phyloP scores from a whole-genome alignment of 495 filamentous ascomycete genomes.

The Clavariopsis aquatica region DNA sequence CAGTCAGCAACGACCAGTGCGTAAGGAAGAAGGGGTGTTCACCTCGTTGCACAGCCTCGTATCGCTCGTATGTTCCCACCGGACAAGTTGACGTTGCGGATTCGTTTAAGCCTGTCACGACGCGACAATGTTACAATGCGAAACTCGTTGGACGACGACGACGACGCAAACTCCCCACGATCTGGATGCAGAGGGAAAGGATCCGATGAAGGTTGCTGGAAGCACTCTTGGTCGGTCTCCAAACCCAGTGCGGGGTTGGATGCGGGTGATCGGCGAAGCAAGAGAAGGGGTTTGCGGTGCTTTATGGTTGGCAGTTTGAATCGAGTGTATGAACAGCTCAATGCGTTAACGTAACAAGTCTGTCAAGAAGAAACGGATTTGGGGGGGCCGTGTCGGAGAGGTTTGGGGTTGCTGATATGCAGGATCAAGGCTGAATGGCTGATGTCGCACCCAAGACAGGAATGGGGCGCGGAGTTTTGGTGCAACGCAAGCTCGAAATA shows the following conservation, averaged over 20 bases:
- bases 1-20: constrained; percentile 32
- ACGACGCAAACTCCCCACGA: constrained; percentile 18
- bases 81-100: constrained; percentile 9
- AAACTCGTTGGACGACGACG: constrained; percentile 7
- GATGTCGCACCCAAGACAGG: constrained; percentile 39
- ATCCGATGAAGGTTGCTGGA: constrained; percentile 31
- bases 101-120: constrained; percentile 18
- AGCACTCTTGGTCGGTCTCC: constrained; percentile 33
- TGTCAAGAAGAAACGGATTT: constrained; percentile 31
- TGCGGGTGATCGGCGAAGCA: constrained; percentile 36
- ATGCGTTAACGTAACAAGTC: constrained; percentile 34
- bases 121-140: constrained; percentile 8
- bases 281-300: constrained; percentile 25
- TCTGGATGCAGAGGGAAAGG: constrained; percentile 29
- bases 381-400: constrained; percentile 33
- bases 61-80: constrained; percentile 4
- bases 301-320: constrained; percentile 22
- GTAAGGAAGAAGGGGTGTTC: constrained; percentile 8
- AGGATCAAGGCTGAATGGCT: constrained; percentile 40
- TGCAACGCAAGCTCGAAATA: constrained; percentile 40
- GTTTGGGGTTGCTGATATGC: constrained; percentile 39
- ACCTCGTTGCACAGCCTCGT: constrained; percentile 29
- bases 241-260: constrained; percentile 37
- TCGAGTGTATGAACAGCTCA: constrained; percentile 28
- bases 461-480: constrained; percentile 40